Conservation (phyloP, 352 stramenopile genomes). For the Poterioochromonas sp. region DNA sequence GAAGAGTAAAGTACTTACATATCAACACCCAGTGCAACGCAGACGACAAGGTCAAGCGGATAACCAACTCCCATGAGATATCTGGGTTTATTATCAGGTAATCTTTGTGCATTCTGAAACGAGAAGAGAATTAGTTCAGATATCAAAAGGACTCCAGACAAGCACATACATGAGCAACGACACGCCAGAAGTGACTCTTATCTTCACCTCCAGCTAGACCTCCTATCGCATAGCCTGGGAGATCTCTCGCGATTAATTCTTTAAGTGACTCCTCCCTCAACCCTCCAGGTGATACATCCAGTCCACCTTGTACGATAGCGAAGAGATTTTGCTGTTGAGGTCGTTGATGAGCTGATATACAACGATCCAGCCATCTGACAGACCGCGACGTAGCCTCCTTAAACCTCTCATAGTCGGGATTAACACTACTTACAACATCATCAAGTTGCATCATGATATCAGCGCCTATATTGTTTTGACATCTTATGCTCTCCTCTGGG, state of each 20-base stretch:
- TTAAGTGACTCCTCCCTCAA: conserved; percentile 82
- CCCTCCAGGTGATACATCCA: conserved; percentile 76
- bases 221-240: conserved; percentile 88
- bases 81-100: conserved; percentile 83
- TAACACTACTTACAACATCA: conserved; percentile 84
- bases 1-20: conserved; percentile 76
- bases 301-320: conserved; percentile 86
- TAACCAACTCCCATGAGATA: conserved; percentile 98
- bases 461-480: conserved; percentile 80
- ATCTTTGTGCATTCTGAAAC: conserved; percentile 52
- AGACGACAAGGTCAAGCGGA: conserved; percentile 90
- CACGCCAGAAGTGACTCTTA: conserved; percentile 84
- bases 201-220: conserved; percentile 53
- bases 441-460: conserved; percentile 98
- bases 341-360: conserved; percentile 66
- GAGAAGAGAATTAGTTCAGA: neutral
- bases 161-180: conserved; percentile 58
- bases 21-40: conserved; percentile 86
- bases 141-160: neutral
- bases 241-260: conserved; percentile 69
- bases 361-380: conserved; percentile 88
- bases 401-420: conserved; percentile 73
- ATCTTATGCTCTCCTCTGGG: conserved; percentile 69
- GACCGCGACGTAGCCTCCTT: conserved; percentile 77
- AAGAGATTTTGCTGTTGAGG: conserved; percentile 86